Evolutionary conservation across 2,329 filamentous ascomycete genomes (phyloP).

Genomic region (Parasarocladium wereldwijsianum): DNA sequence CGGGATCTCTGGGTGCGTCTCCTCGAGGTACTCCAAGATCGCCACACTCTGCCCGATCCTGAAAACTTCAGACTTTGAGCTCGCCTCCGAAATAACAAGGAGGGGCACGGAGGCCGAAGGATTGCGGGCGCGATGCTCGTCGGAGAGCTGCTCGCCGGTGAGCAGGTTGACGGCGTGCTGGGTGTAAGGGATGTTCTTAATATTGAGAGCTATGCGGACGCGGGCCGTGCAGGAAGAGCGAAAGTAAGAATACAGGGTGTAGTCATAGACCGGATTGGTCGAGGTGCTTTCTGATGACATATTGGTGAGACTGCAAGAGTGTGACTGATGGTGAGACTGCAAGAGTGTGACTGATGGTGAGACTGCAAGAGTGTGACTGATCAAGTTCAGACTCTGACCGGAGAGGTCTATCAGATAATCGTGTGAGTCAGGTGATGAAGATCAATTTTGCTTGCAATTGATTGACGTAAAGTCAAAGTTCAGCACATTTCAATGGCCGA

Average conservation of each 20-base stretch:
- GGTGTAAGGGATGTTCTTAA: slow-evolving; percentile 36
- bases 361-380: no score
- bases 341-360: no score
- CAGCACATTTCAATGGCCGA: no score
- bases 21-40: slow-evolving; percentile 48
- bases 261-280: no score
- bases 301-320: no score
- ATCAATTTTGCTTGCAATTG: no score
- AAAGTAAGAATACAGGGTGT: slow-evolving; percentile 43
- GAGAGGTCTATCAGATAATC: no score
- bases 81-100: slow-evolving; percentile 23
- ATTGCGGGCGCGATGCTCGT: slow-evolving; percentile 31
- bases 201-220: slow-evolving; percentile 41
- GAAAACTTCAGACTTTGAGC: slow-evolving; percentile 14
- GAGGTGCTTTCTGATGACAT: no score
- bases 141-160: slow-evolving; percentile 32
- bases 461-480: no score
- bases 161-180: slow-evolving; percentile 36
- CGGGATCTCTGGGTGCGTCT: slow-evolving; percentile 25
- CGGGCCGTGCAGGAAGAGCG: slow-evolving; percentile 48
- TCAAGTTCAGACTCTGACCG: no score
- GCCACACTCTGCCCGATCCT: slow-evolving; percentile 42
- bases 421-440: no score
- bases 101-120: slow-evolving; percentile 40
- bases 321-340: no score